These are phyloP conservation scores for Cucurbita moschata DNA, from an alignment of 306 rosid genomes.

Conservation along the genomic window DNA sequence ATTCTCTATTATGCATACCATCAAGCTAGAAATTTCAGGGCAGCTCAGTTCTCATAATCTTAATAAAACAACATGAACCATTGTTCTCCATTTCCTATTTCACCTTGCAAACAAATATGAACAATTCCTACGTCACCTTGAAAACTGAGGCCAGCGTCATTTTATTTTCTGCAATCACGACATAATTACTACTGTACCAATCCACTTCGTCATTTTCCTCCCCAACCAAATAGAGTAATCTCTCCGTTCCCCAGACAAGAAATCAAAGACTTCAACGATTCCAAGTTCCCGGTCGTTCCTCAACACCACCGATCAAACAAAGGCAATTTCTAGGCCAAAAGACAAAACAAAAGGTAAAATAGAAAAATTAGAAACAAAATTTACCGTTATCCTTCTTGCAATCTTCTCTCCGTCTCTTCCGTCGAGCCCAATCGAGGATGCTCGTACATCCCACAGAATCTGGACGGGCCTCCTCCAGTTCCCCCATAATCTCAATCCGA, in stretches of 20 bases:
- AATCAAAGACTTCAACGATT: background rate
- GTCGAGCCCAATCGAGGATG: constrained; percentile 86
- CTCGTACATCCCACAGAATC: constrained; percentile 45
- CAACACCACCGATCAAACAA: background rate
- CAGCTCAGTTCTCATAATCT: background rate
- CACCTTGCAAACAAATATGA: background rate
- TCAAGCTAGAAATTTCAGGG: background rate
- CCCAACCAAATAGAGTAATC: background rate
- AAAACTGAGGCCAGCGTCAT: background rate
- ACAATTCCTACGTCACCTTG: background rate
- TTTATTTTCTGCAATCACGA: background rate
- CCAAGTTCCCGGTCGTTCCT: background rate
- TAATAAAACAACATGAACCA: background rate
- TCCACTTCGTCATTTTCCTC: background rate
- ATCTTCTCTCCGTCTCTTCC: constrained; percentile 84
- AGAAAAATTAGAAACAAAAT: background rate
- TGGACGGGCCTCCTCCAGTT: constrained; percentile 28
- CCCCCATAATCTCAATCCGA: constrained; percentile 71
- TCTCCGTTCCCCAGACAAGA: background rate
- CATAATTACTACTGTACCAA: background rate
- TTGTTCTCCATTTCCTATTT: background rate
- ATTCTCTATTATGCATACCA: background rate
- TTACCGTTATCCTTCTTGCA: constrained; percentile 59
- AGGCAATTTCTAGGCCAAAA: background rate
- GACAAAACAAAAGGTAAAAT: background rate